These are phyloP conservation scores for Microdochium nivale DNA, from an alignment of 2,329 filamentous ascomycete species.

Conservation along the genomic window DNA sequence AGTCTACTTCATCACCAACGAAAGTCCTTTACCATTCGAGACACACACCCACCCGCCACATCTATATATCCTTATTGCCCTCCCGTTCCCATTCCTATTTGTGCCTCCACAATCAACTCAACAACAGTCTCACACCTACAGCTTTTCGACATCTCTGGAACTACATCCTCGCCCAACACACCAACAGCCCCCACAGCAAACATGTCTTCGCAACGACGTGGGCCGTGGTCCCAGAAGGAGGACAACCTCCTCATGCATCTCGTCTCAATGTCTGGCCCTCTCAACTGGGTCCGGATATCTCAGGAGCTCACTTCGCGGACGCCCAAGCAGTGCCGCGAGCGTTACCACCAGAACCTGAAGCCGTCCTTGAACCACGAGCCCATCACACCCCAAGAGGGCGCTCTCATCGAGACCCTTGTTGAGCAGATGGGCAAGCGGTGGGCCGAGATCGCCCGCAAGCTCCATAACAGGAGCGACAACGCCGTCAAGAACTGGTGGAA, in stretches of 20 bases:
- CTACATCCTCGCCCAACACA: background rate
- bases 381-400: conserved; percentile 62
- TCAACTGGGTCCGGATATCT: conserved; percentile 88
- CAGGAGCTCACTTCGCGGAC: conserved; percentile 67
- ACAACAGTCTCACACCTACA: too few relatives aligned
- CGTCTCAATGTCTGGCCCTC: conserved; percentile 61
- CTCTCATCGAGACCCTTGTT: conserved; percentile 70
- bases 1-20: background rate
- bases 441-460: conserved; percentile 81
- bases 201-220: conserved; percentile 36
- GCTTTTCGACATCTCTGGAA: too few relatives aligned
- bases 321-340: conserved; percentile 90
- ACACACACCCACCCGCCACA: background rate
- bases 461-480: conserved; percentile 85
- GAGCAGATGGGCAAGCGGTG: conserved; percentile 74
- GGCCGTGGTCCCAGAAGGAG: conserved; percentile 76
- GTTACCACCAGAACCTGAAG: conserved; percentile 90
- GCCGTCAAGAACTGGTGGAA: conserved; percentile 99
- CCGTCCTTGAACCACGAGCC: conserved; percentile 64
- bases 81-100: background rate
- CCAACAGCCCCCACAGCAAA: background rate
- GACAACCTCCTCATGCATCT: conserved; percentile 63
- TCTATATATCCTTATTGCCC: background rate
- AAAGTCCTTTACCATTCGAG: background rate
- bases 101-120: background rate